Evolutionary conservation across 208 protist genomes (phyloP).

Genomic region (Phytomonas sp.): DNA sequence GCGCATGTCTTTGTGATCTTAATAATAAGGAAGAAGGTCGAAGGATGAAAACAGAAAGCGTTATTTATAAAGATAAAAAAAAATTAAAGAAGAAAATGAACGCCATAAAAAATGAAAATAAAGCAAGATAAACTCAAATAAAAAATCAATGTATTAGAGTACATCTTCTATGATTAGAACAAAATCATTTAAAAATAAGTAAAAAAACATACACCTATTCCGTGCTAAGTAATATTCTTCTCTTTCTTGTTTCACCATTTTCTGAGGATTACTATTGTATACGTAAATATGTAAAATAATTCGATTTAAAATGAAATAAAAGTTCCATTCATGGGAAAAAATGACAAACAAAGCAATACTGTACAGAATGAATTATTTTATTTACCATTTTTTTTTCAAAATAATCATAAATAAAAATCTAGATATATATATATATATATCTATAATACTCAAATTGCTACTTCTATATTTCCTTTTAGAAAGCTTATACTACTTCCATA

Average conservation of each 20-base stretch:
- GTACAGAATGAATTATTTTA: background rate
- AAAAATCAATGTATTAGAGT: slow-evolving; percentile 5
- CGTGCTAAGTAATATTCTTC: background rate
- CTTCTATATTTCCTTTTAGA: slow-evolving; percentile 1
- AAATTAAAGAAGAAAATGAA: slow-evolving; percentile 11
- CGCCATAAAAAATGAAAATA: slow-evolving; percentile 6
- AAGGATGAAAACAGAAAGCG: background rate
- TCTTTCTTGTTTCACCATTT: slow-evolving; percentile 5
- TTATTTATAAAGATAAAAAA: slow-evolving; percentile 2
- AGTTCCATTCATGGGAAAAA: background rate
- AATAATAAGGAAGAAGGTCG: background rate
- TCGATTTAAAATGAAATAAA: slow-evolving; percentile 1
- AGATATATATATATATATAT: background rate
- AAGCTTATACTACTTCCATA: background rate
- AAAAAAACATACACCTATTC: slow-evolving; percentile 9
- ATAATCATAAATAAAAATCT: background rate
- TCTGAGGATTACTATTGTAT: background rate
- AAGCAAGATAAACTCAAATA: slow-evolving; percentile 1
- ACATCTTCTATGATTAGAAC: slow-evolving; percentile 11
- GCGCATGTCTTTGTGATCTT: background rate
- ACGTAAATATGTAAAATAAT: background rate
- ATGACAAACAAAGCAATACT: background rate
- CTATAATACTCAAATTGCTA: background rate
- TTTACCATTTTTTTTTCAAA: background rate
- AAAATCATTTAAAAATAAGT: slow-evolving; percentile 6